Evolutionary conservation across 2,329 filamentous ascomycete genomes (phyloP), one percentile per base, ranked within the genome.

Genomic region (Alternaria sp.): DNA sequence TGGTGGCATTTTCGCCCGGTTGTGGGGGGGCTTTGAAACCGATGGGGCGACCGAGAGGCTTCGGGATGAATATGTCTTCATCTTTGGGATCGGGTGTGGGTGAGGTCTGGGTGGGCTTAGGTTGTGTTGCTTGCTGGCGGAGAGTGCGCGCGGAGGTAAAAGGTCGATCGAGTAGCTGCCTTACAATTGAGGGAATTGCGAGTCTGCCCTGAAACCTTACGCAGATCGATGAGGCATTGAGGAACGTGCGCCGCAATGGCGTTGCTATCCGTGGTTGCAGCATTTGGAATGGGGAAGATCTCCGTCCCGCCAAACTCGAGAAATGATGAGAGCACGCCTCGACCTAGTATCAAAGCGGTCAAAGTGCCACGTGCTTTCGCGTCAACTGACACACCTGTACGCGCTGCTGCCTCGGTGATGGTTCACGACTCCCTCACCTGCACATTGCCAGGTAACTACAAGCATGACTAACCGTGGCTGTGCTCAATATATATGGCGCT

Each of bases 1-100:
- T 77, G 52, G 93, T 93, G 2, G 88, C 89, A 79, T 98, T 97
- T 76, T 98, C 88, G 59, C 92, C 92, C 11, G 86, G 80, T 57
- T 83, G 80, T 0, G 95, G 95, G 2, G 93, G 90, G 36, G 86
- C 79, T 10, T 84, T 82, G 78, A 96, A 87, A 62, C 95, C 95
- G 66, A 99, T 94, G 13, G 95, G 94, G 36, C 92, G 87, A 37
- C 82, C 80, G 53, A 89, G 81, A 1, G 81, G 80, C 48, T 82
- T 80, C 7, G 84, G 85, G 6, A 79, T 78, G 71, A 85, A 84
- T 23, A 71, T 60, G 42, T 75, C 73, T 40, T 73, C 66, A 41
- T 72, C 68, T 62, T 68, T 64, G 1, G 58, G 58, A 26, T 62
- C 63, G 40, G 55, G 59, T 17, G 48, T 53, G 28, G 55, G 48